Evolutionary conservation across 176 grass and related monocot genomes (phyloP).

Genomic region (Oryza meridionalis): DNA sequence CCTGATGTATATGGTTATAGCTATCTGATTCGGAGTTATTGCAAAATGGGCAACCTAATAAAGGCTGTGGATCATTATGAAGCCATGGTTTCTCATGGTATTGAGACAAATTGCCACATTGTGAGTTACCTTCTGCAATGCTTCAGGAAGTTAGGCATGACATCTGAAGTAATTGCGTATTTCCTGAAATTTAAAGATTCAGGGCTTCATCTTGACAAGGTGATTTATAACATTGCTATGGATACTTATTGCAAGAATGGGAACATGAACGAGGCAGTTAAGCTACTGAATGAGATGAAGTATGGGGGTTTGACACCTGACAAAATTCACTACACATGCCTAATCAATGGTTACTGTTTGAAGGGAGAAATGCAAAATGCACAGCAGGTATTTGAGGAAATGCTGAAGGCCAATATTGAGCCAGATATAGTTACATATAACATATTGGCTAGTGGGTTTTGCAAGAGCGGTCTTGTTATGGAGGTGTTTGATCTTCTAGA

Average conservation of each 20-base stretch:
- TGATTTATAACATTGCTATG: constrained; percentile 75
- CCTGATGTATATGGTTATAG: constrained; percentile 65
- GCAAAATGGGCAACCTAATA: constrained; percentile 50
- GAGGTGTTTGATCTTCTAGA: constrained; percentile 68
- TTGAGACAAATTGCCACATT: constrained; percentile 54
- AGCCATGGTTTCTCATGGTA: constrained; percentile 59
- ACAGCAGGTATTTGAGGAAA: constrained; percentile 54
- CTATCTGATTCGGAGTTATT: constrained; percentile 59
- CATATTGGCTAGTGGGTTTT: constrained; percentile 62
- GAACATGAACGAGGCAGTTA: constrained; percentile 54
- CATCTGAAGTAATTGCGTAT: constrained; percentile 46
- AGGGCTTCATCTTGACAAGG: constrained; percentile 54
- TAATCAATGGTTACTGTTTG: constrained; percentile 73
- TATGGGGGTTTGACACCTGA: constrained; percentile 58
- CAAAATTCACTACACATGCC: constrained; percentile 76
- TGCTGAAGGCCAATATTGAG: constrained; percentile 65
- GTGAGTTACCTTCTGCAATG: constrained; percentile 61
- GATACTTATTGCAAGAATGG: constrained; percentile 67
- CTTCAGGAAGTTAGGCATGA: constrained; percentile 54
- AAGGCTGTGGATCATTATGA: constrained; percentile 66
- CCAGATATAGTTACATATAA: constrained; percentile 79
- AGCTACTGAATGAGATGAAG: constrained; percentile 77
- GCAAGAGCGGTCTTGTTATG: constrained; percentile 61
- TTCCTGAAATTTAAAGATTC: constrained; percentile 67
- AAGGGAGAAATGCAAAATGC: constrained; percentile 74